Conservation (phyloP, 2,329 filamentous ascomycete genomes). For the Trichoderma atroviride region DNA sequence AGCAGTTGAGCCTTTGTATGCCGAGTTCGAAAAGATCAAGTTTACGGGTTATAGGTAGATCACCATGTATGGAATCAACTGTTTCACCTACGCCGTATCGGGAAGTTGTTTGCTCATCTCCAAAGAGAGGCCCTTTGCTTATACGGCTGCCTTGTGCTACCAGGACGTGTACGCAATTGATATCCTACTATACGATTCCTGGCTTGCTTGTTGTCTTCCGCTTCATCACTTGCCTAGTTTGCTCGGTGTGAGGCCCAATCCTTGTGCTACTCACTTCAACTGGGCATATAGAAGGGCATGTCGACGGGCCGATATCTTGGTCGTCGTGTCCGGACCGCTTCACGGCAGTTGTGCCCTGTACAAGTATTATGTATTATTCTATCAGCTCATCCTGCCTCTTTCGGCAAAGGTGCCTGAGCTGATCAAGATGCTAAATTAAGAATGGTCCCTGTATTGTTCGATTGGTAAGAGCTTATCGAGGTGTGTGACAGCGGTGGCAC, state of each 20-base stretch:
- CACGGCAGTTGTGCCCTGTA: background rate
- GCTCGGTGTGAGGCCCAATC: background rate
- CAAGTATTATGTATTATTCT: background rate
- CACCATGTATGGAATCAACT: background rate
- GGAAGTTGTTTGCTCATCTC: too few relatives aligned
- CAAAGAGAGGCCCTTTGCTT: background rate
- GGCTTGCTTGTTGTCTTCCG: background rate
- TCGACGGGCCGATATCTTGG: background rate
- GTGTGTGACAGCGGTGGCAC: background rate
- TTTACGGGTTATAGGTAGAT: background rate
- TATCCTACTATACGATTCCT: background rate
- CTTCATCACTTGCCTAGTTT: background rate
- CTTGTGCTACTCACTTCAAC: background rate
- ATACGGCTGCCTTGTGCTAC: background rate
- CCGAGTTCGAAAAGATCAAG: background rate
- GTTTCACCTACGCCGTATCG: too few relatives aligned
- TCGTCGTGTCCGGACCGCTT: background rate
- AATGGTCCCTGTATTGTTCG: background rate
- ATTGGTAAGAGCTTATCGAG: conserved; percentile 6
- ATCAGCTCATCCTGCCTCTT: background rate
- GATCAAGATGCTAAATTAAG: conserved; percentile 10
- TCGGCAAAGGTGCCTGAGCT: background rate
- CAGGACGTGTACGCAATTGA: too few relatives aligned
- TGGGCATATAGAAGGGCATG: background rate
- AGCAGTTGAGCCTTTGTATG: background rate